Evolutionary conservation across 2,329 filamentous ascomycete genomes (phyloP), one percentile per base, ranked within the genome.

Genomic region (Botrytis squamosa): DNA sequence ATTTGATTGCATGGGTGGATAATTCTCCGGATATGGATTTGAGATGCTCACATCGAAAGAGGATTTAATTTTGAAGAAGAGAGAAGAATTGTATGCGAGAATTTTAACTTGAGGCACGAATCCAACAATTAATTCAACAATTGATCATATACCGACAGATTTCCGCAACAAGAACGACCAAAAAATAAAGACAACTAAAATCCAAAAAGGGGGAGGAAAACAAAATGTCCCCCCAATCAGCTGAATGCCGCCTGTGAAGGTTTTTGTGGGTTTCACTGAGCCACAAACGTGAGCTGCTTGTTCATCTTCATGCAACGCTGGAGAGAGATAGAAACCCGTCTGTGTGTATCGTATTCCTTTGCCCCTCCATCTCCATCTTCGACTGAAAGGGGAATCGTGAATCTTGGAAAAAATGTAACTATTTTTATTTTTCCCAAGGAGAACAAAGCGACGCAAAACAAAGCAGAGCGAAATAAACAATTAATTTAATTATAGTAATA

Each of bases 271-370:
- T 44, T n/a, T 18, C 40, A 33, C 36, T 57, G 65, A 68, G 65
- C 46, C 65, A 68, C 65, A 57, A 68, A 68, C 46, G 65, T 68
- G 65, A 18, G n/a, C 52, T 57, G n/a, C 52, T 57, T 29, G 52
- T 29, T 57, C 65, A 29, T 68, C n/a, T 67, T 67, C 44, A 52
- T 67, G 63, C 42, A 66, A 62, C 36, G n/a, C 25, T 55, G 25
- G 25, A n/a, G 49, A 55, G 59, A 40, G 38, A 62, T 16, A 57
- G n/a, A 18, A 57, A 33, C 52, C 12, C 18, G 52, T 57, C 52
- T 57, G 52, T 57, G 52, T 57, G n/a, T 33, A 29, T 57, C n/a
- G n/a, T 62, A 38, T 40, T 62, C 36, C 38, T 29, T 42, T 64
- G 60, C 60, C 60, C 60, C 60, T 64, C 60, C 25, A 57, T 29